Base-by-base conservation (phyloP, 2,329 filamentous ascomycete genomes). In the Ploettnerulaceae sp. region DNA sequence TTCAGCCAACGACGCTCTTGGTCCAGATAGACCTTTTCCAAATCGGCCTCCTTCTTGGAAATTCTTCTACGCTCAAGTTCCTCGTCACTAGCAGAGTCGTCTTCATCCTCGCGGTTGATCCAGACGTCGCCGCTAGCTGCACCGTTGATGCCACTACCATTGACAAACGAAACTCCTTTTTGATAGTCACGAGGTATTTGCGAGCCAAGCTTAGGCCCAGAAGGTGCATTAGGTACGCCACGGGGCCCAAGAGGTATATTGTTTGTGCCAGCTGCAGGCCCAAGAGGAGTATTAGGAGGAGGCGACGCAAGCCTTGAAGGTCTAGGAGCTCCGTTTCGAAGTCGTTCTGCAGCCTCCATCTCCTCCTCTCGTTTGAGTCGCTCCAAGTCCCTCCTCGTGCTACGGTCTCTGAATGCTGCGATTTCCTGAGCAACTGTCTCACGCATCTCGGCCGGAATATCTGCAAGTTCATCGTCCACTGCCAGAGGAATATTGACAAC, bases 391-490 rank as follows among this genome's bases (percentile, higher is more conserved):
- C 91, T 78, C 51, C 86, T 81, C 49, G 82, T 95, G 57, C 91
- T 96, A 15, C 91, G 79, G 56, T 98, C 93, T 55, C 93, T 79
- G 71, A 98, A 98, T 0, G 90, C 87, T 0, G 89, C 83, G 60
- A 98, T 98, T 65, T 98, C 94, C 47, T 84, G 84, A 0, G 93
- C 88, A 12, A 98, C 93, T 0, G 89, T 90, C 64, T 95, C 93
- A 18, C 93, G 83, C 89, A 95, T 94, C 64, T 97, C 93, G 1
- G 88, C 84, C 0, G 93, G 93, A 37, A 98, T 96, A 60, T 98
- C 93, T 15, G 90, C 84, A 34, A 98, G 74, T 62, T 98, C 93
- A 61, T 98, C 94, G 53, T 98, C 93, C 42, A 86, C 79, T 1
- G 84, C 82, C 24, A 95, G 75, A 3, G 89, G 84, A 49, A 97